Conservation (phyloP, 2,329 filamentous ascomycete species). For the Gaeumannomyces sp. region DNA sequence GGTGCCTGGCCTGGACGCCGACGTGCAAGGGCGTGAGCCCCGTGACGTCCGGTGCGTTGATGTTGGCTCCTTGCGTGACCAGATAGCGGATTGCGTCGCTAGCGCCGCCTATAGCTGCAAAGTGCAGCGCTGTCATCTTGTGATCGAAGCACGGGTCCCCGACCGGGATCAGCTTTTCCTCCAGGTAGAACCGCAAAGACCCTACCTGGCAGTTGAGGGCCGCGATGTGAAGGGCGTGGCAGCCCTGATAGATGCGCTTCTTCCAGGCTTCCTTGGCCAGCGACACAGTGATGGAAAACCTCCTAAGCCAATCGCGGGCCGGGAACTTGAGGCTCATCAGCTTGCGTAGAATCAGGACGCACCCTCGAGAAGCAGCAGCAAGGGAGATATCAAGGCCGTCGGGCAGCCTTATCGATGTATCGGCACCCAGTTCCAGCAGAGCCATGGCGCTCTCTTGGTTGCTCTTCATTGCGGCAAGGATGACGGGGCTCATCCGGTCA, state of each 20-base stretch:
- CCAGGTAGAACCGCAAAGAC: constrained; percentile 2
- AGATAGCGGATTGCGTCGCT: neutral
- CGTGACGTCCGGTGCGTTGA: constrained; percentile 1
- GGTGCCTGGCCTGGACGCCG: neutral
- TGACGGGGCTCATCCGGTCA: neutral
- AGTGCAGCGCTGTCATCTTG: constrained; percentile 2
- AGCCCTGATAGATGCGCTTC: neutral
- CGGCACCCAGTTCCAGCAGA: neutral
- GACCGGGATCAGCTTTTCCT: neutral
- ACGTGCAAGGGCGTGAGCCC: constrained; percentile 6
- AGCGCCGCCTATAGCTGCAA: neutral
- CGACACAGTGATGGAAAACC: neutral
- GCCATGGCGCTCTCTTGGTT: neutral
- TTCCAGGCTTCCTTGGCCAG: neutral
- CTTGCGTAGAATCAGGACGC: neutral
- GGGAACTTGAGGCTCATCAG: neutral
- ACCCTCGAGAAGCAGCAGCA: neutral
- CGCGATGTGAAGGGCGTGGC: constrained; percentile 3
- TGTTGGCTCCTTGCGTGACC: constrained; percentile 13
- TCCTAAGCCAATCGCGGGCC: neutral
- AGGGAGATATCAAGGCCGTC: constrained; percentile 1
- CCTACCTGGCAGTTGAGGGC: constrained; percentile 2
- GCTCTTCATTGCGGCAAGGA: constrained; percentile 2
- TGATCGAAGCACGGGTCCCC: neutral
- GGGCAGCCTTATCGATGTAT: neutral